Conservation (phyloP, 148 eudicot genomes). For the Fallopia convolvulus region DNA sequence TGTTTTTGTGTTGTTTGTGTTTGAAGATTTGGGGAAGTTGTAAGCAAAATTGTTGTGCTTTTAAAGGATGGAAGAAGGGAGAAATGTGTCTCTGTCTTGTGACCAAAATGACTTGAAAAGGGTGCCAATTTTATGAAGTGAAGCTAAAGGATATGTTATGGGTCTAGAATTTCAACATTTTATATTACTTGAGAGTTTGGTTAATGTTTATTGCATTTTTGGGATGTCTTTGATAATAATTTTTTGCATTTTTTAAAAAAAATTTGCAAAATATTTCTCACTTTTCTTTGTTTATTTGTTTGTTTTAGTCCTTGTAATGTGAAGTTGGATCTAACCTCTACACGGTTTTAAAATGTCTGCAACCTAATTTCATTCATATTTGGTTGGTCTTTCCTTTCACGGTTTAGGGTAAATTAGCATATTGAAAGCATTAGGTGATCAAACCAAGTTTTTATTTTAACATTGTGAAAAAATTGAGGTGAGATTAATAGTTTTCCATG, state of each 20-base stretch:
- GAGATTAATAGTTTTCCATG: not conserved
- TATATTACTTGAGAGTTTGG: not conserved
- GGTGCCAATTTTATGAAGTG: slow-evolving; percentile 6
- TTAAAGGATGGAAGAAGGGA: not conserved
- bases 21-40: not conserved
- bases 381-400: not conserved
- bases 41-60: not conserved
- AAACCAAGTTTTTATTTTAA: not conserved
- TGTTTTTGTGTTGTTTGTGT: not conserved
- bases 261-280: not conserved
- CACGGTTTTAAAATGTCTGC: not conserved
- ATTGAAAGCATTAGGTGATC: not conserved
- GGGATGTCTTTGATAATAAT: not conserved
- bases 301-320: not conserved
- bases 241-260: not conserved
- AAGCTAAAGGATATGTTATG: not conserved
- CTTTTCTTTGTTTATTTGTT: not conserved
- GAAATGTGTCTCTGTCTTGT: slow-evolving; percentile 9
- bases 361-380: not conserved
- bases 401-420: not conserved
- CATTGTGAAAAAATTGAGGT: not conserved
- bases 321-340: not conserved
- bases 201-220: not conserved
- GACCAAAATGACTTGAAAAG: slow-evolving; percentile 1
- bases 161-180: not conserved